Evolutionary conservation across 164 flowering plant genomes (phyloP).

Genomic region (Dillenia suffruticosa): DNA sequence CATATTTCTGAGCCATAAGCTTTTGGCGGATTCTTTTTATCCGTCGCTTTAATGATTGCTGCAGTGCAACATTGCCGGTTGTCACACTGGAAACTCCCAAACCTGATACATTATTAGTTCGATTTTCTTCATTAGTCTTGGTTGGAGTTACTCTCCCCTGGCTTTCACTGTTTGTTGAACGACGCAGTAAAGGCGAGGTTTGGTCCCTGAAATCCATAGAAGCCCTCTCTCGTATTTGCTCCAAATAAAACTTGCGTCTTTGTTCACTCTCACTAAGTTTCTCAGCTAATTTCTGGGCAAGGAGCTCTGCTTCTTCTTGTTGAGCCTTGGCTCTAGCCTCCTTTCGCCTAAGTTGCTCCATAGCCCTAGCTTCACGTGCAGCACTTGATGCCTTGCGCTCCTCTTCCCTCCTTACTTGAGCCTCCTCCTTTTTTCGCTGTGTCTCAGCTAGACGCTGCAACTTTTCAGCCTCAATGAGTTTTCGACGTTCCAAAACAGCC

Average conservation of each 20-base stretch:
- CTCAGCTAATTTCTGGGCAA: conserved; percentile 92
- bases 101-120: conserved; percentile 26
- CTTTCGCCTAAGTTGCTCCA: conserved; percentile 79
- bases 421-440: conserved; percentile 91
- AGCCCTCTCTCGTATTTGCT: conserved; percentile 92
- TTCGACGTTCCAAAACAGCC: conserved; percentile 91
- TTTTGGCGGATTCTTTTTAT: conserved; percentile 83
- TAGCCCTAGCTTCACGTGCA: conserved; percentile 86
- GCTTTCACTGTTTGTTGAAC: conserved; percentile 56
- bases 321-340: conserved; percentile 89
- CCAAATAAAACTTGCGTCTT: conserved; percentile 84
- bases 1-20: conserved; percentile 90
- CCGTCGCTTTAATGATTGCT: conserved; percentile 66
- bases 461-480: conserved; percentile 84
- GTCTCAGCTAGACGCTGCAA: conserved; percentile 92
- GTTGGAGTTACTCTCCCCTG: conserved; percentile 44
- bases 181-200: conserved; percentile 77
- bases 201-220: conserved; percentile 97
- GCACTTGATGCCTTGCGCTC: conserved; percentile 95
- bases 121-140: conserved; percentile 48
- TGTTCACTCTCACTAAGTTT: conserved; percentile 92
- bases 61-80: conserved; percentile 30
- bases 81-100: conserved; percentile 31
- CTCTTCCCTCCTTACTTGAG: conserved; percentile 90
- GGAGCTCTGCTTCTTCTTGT: conserved; percentile 95